These are phyloP conservation scores for Jatropha curcas DNA, from an alignment of 345 rosid genomes.

Conservation along the genomic window DNA sequence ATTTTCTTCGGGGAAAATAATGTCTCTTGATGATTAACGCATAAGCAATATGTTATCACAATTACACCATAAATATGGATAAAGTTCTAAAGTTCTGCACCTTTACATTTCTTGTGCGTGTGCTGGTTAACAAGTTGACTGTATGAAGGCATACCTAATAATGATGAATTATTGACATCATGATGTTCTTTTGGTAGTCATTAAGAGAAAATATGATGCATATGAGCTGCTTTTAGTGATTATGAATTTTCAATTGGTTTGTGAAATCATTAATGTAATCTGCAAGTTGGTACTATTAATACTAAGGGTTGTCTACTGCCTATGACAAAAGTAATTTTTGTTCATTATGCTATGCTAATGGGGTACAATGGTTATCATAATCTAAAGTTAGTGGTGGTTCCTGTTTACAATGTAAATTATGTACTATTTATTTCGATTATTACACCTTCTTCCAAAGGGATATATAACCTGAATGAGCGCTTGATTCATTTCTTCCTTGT, in stretches of 20 bases:
- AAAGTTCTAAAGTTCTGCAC: no score
- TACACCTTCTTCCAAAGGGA: background rate
- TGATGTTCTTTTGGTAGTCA: background rate
- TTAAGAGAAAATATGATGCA: background rate
- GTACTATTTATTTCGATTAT: background rate
- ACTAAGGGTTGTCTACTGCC: background rate
- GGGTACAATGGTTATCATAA: background rate
- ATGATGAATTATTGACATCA: background rate
- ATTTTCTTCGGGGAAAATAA: background rate
- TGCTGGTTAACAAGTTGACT: background rate
- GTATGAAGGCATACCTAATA: background rate
- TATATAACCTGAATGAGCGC: background rate
- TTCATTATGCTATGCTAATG: background rate
- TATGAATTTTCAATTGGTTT: constrained; percentile 2
- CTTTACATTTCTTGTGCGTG: background rate
- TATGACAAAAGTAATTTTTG: background rate
- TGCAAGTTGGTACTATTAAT: background rate
- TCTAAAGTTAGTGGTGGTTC: background rate
- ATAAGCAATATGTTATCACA: background rate
- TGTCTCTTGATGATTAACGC: background rate
- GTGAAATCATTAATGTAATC: background rate
- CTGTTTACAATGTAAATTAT: background rate
- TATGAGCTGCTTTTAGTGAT: background rate
- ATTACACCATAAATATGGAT: background rate
- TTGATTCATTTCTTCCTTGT: background rate